Percentiles rank a stretch among this genome's conserved stretches.
These are phyloP conservation scores for Suillus brevipes DNA, from an alignment of 768 basidiomycete species.

Conservation along the genomic window DNA sequence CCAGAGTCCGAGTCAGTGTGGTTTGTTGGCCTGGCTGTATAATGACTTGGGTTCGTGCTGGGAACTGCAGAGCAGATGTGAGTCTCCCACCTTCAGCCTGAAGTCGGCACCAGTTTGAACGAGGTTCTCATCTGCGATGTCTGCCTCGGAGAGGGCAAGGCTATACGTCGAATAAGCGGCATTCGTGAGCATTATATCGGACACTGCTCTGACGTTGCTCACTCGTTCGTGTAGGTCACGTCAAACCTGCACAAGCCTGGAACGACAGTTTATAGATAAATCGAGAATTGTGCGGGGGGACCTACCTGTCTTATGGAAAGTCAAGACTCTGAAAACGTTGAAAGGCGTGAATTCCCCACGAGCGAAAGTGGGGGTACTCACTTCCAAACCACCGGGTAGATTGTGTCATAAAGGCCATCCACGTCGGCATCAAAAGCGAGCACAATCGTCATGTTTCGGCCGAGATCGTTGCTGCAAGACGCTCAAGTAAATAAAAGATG, in stretches of 20 bases:
- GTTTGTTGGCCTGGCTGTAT: not conserved
- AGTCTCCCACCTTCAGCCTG: not conserved
- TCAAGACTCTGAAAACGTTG: not conserved
- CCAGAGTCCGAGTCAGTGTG: not conserved
- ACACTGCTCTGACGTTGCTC: not conserved
- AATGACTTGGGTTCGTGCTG: not conserved
- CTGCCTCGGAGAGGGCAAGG: not conserved
- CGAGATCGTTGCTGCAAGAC: not conserved
- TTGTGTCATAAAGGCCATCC: not conserved
- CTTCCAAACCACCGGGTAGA: not conserved
- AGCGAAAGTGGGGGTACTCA: not conserved
- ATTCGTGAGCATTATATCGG: not conserved
- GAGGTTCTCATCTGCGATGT: not conserved
- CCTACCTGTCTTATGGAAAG: not conserved
- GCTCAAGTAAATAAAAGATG: not conserved
- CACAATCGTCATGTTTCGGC: not conserved
- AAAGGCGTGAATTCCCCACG: not conserved
- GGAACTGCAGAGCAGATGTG: not conserved
- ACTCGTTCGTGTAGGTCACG: not conserved
- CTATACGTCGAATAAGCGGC: not conserved
- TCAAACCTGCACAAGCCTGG: not conserved
- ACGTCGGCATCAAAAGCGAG: not conserved
- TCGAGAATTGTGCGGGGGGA: not conserved
- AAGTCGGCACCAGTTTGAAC: rapidly evolving
- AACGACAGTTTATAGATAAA: not conserved